A percentile compares a stretch with the other conserved stretches of the same genome.
Conservation (phyloP, 768 basidiomycete genomes). For the Guyanaporus albipodus region DNA sequence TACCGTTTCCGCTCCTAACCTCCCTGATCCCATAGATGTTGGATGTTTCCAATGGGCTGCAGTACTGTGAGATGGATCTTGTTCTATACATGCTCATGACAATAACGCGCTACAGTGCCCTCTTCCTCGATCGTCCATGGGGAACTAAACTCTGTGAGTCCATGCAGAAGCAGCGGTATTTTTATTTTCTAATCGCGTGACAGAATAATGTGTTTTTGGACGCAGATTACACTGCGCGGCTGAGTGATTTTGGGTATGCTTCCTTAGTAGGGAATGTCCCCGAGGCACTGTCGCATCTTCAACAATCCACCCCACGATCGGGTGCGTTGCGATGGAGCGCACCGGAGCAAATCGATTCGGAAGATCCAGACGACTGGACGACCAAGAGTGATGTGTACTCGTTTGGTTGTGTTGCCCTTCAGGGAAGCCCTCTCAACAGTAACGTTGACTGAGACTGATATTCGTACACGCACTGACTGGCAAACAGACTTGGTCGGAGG, state of each 20-base stretch:
- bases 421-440: conserved; percentile 36
- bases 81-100: too few relatives aligned
- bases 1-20: too few relatives aligned
- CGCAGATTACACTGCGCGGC: neutral
- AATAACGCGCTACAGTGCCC: too few relatives aligned
- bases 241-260: too few relatives aligned
- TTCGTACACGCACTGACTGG: neutral
- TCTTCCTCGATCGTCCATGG: too few relatives aligned
- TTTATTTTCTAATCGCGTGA: neutral
- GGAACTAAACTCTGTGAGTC: neutral
- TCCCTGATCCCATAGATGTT: neutral
- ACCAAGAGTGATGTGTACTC: conserved; percentile 17
- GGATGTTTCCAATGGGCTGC: neutral
- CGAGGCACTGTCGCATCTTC: too few relatives aligned
- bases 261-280: too few relatives aligned
- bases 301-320: too few relatives aligned
- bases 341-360: conserved; percentile 22
- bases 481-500: neutral
- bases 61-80: too few relatives aligned
- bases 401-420: conserved; percentile 27
- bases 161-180: neutral
- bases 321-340: neutral
- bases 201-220: neutral
- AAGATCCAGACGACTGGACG: neutral
- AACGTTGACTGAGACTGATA: neutral